A percentile compares a stretch with the other conserved stretches of the same genome.
Conservation (phyloP, 345 rosid species). For the thale cress (Arabidopsis thaliana) region TAIR10.1 NC_003076.8:2905501-2906000, state of each 20-base stretch:
- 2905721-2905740: not conserved
- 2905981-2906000: not conserved
- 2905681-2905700: not conserved
- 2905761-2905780: not conserved
- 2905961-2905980: not conserved
- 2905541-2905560: conserved; percentile 87
- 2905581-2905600: conserved; percentile 78
- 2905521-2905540: conserved; percentile 60
- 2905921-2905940: conserved; percentile 3
- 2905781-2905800: not conserved
- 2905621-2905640: not conserved
- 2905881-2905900: conserved; percentile 5
- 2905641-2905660: conserved; percentile 10
- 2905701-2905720: not conserved
- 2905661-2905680: conserved; percentile 8
- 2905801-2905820: conserved; percentile 6
- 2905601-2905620: conserved; percentile 50
- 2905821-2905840: not conserved
- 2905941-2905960: not conserved
- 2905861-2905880: not conserved
- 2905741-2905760: not conserved
- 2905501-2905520: conserved; percentile 97
- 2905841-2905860: conserved; percentile 12
- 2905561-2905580: conserved; percentile 69
- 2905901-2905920: not conserved